Percentiles rank a stretch among this genome's conserved stretches.
Evolutionary conservation across 2,329 filamentous ascomycete species (phyloP).

Genomic region (Ceratocystis variospora): DNA sequence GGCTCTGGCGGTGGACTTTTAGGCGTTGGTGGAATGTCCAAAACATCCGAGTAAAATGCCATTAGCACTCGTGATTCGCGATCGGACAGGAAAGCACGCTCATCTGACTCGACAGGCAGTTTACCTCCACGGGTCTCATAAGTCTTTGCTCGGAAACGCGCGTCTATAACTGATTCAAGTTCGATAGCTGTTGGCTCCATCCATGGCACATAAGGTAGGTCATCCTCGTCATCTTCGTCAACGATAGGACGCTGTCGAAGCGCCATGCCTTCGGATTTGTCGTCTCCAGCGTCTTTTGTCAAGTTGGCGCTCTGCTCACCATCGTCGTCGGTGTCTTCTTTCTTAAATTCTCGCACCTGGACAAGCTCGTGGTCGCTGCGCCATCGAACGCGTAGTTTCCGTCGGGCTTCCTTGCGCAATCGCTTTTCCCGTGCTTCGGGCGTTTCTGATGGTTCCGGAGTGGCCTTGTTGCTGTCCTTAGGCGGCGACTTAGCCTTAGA

Average conservation of each 20-base stretch:
- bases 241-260: slow-evolving; percentile 42
- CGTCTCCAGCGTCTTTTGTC: slow-evolving; percentile 57
- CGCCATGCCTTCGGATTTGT: slow-evolving; percentile 59
- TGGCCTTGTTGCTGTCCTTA: slow-evolving; percentile 34
- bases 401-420: slow-evolving; percentile 56
- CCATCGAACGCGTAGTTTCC: slow-evolving; percentile 57
- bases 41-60: slow-evolving; percentile 41
- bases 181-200: slow-evolving; percentile 34
- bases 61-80: slow-evolving; percentile 48
- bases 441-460: slow-evolving; percentile 46
- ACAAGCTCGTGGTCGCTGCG: slow-evolving; percentile 53
- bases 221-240: slow-evolving; percentile 47
- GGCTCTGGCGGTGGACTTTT: slow-evolving; percentile 37
- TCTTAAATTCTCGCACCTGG: slow-evolving; percentile 54
- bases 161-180: slow-evolving; percentile 33
- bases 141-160: slow-evolving; percentile 34
- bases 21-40: slow-evolving; percentile 43
- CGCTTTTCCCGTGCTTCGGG: slow-evolving; percentile 53
- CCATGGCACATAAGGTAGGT: slow-evolving; percentile 41
- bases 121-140: slow-evolving; percentile 43
- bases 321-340: slow-evolving; percentile 55
- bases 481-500: slow-evolving; percentile 30
- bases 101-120: slow-evolving; percentile 37
- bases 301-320: slow-evolving; percentile 45
- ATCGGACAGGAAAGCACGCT: slow-evolving; percentile 42